phyloP scores from a whole-genome alignment of 305 asterid species.

The Ajuga reptans region DNA sequence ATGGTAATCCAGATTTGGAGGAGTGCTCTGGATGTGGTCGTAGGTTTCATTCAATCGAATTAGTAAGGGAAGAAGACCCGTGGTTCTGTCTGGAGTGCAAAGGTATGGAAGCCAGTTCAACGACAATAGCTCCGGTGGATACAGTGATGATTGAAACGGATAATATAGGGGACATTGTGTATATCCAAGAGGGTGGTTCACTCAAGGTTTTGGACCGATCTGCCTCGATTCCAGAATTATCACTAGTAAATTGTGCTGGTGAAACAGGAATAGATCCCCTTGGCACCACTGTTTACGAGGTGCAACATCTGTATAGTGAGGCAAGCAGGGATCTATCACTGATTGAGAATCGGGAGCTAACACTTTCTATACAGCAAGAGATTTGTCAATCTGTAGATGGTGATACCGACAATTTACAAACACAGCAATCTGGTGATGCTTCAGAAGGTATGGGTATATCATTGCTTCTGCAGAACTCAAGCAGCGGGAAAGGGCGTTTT shows the following conservation, averaged over 20 bases:
- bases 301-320: slow-evolving; percentile 23
- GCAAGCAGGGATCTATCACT: slow-evolving; percentile 28
- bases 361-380: slow-evolving; percentile 23
- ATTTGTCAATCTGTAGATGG: slow-evolving; percentile 30
- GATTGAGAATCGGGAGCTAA: slow-evolving; percentile 29
- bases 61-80: slow-evolving; percentile 39
- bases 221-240: slow-evolving; percentile 32
- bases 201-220: slow-evolving; percentile 29
- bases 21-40: slow-evolving; percentile 57
- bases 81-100: slow-evolving; percentile 56
- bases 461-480: slow-evolving; percentile 54
- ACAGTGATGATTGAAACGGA: slow-evolving; percentile 23
- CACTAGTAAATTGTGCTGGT: slow-evolving; percentile 28
- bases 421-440: slow-evolving; percentile 27
- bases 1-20: slow-evolving; percentile 28
- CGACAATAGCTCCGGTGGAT: slow-evolving; percentile 21
- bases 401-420: slow-evolving; percentile 23
- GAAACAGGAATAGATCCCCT: slow-evolving; percentile 27
- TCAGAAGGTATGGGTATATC: slow-evolving; percentile 69
- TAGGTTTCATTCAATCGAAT: slow-evolving; percentile 32
- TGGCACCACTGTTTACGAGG: slow-evolving; percentile 24
- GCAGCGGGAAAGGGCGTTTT: slow-evolving; percentile 48
- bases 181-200: slow-evolving; percentile 24
- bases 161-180: slow-evolving; percentile 26
- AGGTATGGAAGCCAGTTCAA: slow-evolving; percentile 33